Percentiles rank a stretch among this genome's conserved stretches.
phyloP scores from a whole-genome alignment of 2,329 filamentous ascomycete species.

The Exophiala bonariae region DNA sequence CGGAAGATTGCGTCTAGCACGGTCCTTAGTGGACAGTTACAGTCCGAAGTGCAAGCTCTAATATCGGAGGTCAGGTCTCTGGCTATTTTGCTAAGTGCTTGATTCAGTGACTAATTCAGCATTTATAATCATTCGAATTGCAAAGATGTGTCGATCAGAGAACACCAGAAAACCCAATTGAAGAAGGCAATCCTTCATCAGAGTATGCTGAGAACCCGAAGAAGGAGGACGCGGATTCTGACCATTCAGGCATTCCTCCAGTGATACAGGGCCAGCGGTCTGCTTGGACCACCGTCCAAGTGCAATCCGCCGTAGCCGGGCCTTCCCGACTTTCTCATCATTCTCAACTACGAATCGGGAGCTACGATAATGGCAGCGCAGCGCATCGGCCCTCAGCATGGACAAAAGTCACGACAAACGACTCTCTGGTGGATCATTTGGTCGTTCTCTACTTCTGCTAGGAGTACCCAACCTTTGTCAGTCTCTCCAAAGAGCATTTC shows the following conservation, averaged over 20 bases:
- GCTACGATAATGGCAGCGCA: not conserved
- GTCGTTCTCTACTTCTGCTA: slow-evolving; percentile 11
- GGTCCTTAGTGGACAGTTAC: not conserved
- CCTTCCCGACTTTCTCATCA: slow-evolving; percentile 3
- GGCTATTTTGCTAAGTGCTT: no score
- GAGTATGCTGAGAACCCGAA: no score
- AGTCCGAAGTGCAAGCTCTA: not conserved
- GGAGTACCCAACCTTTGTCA: slow-evolving; percentile 13
- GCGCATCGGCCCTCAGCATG: slow-evolving; percentile 4
- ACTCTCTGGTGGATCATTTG: slow-evolving; percentile 8
- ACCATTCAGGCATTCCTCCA: not conserved
- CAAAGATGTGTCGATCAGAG: no score
- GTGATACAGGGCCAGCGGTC: not conserved
- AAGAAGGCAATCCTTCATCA: no score
- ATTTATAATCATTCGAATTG: no score
- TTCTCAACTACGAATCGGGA: slow-evolving; percentile 1
- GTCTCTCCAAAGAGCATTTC: slow-evolving; percentile 13
- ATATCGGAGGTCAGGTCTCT: slow-evolving; percentile 4
- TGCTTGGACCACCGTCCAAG: not conserved
- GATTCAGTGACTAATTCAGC: no score
- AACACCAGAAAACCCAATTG: no score
- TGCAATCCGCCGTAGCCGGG: slow-evolving; percentile 1
- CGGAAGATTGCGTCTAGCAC: not conserved
- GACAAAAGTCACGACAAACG: slow-evolving; percentile 7
- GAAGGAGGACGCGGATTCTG: not conserved